Percentiles rank a stretch among this genome's conserved stretches.
phyloP scores from a whole-genome alignment of 768 basidiomycete genomes.

The Peribolospora kevripleyi region DNA sequence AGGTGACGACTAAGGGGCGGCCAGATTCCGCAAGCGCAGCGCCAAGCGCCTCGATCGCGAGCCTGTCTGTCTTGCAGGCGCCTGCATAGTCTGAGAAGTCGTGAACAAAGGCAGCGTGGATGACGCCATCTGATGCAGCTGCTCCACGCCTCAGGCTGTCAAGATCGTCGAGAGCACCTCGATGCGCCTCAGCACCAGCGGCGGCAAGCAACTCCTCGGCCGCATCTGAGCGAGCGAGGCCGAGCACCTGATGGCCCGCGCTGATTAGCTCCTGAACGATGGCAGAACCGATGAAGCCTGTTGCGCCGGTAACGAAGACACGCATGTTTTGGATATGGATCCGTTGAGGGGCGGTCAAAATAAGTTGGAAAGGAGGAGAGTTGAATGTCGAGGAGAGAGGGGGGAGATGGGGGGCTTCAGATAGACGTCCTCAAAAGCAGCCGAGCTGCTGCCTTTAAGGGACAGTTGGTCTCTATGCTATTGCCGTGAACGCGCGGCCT shows the following conservation, averaged over 20 bases:
- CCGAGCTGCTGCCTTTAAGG: no score
- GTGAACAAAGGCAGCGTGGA: conserved; percentile 5
- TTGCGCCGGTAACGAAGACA: conserved; percentile 15
- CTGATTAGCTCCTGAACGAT: conserved; percentile 6
- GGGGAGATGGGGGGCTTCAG: no score
- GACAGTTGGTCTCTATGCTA: no score
- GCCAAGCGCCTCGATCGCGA: background rate
- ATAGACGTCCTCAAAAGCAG: no score
- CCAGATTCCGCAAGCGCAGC: background rate
- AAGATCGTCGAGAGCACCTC: conserved; percentile 11
- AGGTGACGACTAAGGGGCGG: conserved; percentile 1
- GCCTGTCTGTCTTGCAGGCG: background rate
- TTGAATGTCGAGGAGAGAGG: no score
- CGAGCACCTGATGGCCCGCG: conserved; percentile 10
- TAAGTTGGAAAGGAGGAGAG: no score
- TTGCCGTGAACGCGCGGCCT: no score
- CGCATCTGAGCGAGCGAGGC: conserved; percentile 9
- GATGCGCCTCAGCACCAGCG: conserved; percentile 7
- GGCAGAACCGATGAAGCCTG: conserved; percentile 10
- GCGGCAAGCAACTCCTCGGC: conserved; percentile 6
- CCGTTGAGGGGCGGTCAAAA: no score
- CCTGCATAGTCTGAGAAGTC: background rate
- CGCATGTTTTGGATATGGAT: conserved; percentile 5
- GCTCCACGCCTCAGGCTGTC: conserved; percentile 4
- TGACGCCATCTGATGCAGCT: background rate